These are phyloP conservation scores for Saccharomyces jurei DNA, from an alignment of 805 yeast genomes.

Conservation along the genomic window DNA sequence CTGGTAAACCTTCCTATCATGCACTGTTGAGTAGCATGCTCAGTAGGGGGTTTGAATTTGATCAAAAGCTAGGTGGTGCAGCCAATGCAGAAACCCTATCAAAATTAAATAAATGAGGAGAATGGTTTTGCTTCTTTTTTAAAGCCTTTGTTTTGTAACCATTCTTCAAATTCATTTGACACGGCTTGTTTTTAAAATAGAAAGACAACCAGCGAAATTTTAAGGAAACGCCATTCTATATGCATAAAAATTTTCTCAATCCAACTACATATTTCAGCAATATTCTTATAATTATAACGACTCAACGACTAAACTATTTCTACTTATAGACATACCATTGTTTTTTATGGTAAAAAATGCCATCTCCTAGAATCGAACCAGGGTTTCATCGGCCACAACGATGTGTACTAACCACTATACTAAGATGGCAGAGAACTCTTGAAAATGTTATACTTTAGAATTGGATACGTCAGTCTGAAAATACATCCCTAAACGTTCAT, in stretches of 20 bases:
- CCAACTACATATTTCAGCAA: background rate
- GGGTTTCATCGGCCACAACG: background rate
- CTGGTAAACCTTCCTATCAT: slow-evolving; percentile 41
- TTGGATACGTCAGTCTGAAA: no score
- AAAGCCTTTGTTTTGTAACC: background rate
- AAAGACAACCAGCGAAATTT: background rate
- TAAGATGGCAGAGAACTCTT: background rate
- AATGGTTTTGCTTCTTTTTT: background rate
- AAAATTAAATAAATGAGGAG: slow-evolving; percentile 23
- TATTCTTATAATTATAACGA: background rate
- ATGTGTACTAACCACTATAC: background rate
- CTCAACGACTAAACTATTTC: background rate
- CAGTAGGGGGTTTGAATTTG: slow-evolving; percentile 31
- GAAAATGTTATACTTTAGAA: no score
- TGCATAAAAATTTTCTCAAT: background rate
- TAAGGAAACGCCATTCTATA: background rate
- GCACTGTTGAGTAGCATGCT: slow-evolving; percentile 33
- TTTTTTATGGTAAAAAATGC: background rate
- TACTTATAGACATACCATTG: background rate
- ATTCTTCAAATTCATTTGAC: background rate
- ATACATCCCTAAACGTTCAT: no score
- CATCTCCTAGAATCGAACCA: background rate
- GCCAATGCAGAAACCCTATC: slow-evolving; percentile 25
- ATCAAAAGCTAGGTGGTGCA: slow-evolving; percentile 31
- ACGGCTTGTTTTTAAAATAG: background rate